Evolutionary conservation across 805 yeast species (phyloP).

Genomic region (Yarrowia bubula): DNA sequence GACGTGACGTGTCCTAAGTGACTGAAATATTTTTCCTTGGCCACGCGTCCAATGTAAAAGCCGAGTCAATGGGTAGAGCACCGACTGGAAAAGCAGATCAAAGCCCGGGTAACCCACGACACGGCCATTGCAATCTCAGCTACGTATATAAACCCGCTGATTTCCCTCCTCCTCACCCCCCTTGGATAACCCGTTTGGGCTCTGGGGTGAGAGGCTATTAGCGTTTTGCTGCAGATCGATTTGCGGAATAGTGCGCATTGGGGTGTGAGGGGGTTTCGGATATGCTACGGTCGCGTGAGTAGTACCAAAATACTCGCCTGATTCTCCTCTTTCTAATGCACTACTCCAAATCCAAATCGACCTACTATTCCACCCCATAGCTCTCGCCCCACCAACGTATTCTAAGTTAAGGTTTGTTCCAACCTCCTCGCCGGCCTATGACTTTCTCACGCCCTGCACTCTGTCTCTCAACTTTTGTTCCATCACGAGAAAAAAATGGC

Average conservation of each 20-base stretch:
- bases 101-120: too few relatives aligned
- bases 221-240: neutral
- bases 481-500: neutral
- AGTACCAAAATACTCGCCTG: too few relatives aligned
- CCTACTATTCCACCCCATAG: neutral
- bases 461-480: neutral
- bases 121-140: too few relatives aligned
- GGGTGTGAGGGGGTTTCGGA: neutral
- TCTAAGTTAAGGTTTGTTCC: neutral
- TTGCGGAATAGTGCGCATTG: constrained; percentile 8
- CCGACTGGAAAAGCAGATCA: too few relatives aligned
- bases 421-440: neutral
- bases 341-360: neutral
- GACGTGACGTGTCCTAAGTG: constrained; percentile 10
- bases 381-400: neutral
- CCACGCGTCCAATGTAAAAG: neutral
- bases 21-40: neutral
- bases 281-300: too few relatives aligned
- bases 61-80: too few relatives aligned
- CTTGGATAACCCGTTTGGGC: too few relatives aligned
- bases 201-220: constrained; percentile 14
- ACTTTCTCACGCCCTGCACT: neutral
- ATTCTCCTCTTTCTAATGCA: too few relatives aligned
- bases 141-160: neutral
- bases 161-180: neutral